phyloP scores from a whole-genome alignment of 331 rosid genomes.

The Acacia concinna region DNA sequence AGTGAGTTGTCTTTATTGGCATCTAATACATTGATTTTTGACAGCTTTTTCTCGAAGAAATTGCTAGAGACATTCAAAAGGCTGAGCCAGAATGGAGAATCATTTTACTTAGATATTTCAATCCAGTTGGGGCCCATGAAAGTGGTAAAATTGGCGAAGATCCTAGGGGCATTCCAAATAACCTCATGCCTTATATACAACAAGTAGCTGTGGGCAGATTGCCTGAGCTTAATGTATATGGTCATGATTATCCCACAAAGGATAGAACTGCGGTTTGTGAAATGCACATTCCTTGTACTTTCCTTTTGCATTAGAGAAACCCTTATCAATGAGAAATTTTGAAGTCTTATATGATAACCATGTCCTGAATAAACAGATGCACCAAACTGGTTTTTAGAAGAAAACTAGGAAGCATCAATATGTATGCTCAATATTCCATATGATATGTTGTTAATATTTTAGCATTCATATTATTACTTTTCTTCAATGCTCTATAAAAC shows the following conservation, averaged over 20 bases:
- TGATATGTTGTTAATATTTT: not conserved
- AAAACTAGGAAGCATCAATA: not conserved
- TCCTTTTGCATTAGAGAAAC: not conserved
- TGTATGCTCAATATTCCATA: not conserved
- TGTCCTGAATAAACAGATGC: not conserved
- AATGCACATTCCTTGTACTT: not conserved
- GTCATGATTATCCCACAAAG: constrained; percentile 71
- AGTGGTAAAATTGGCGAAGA: constrained; percentile 76
- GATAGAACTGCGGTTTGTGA: constrained; percentile 65
- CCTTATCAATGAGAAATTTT: not conserved
- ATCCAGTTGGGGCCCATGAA: constrained; percentile 76
- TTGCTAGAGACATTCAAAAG: constrained; percentile 59
- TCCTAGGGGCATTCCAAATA: constrained; percentile 74
- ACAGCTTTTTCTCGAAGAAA: constrained; percentile 69
- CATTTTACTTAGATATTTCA: constrained; percentile 66
- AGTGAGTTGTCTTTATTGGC: not conserved
- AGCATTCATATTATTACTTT: not conserved
- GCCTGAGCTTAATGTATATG: constrained; percentile 61
- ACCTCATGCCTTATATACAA: constrained; percentile 76
- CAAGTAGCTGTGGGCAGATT: constrained; percentile 75
- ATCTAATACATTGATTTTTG: not conserved
- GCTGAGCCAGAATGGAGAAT: constrained; percentile 74
- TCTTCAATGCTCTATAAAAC: not conserved
- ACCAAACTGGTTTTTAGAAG: not conserved
- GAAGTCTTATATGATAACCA: not conserved